phyloP scores from a whole-genome alignment of 768 basidiomycete species.

The Naematelia aurantialba region DNA sequence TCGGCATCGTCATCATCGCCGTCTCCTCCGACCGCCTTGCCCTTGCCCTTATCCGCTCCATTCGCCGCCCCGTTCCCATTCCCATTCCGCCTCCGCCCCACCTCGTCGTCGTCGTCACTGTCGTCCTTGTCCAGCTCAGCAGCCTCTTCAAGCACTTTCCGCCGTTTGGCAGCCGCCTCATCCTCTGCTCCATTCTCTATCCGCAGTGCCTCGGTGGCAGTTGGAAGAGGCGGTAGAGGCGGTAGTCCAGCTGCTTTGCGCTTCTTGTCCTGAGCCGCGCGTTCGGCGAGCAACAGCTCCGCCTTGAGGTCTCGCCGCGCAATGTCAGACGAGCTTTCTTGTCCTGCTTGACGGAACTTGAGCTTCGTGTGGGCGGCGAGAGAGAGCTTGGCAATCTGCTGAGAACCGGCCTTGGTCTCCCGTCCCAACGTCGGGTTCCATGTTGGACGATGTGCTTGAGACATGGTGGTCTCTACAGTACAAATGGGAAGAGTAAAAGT shows the following conservation, averaged over 20 bases:
- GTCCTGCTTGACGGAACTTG: conserved; percentile 94
- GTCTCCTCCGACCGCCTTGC: conserved; percentile 49
- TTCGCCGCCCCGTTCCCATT: conserved; percentile 15
- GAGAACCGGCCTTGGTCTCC: conserved; percentile 85
- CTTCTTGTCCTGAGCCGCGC: conserved; percentile 84
- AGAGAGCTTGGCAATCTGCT: conserved; percentile 87
- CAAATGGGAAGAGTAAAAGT: background rate
- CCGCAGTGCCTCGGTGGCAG: conserved; percentile 54
- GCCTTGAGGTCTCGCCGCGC: conserved; percentile 72
- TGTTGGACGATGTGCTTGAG: conserved; percentile 52
- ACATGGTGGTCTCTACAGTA: conserved; percentile 30
- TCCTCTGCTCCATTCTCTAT: conserved; percentile 59
- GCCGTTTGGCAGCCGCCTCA: conserved; percentile 68
- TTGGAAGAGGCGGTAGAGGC: conserved; percentile 35
- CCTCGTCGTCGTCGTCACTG: conserved; percentile 62
- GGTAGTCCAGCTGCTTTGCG: conserved; percentile 77
- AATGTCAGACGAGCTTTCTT: conserved; percentile 75
- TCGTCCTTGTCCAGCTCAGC: conserved; percentile 87
- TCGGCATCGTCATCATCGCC: conserved; percentile 49
- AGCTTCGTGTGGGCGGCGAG: conserved; percentile 95
- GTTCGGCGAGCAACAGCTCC: conserved; percentile 78
- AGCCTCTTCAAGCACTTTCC: conserved; percentile 82
- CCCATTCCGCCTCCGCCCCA: conserved; percentile 20
- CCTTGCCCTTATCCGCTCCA: conserved; percentile 51
- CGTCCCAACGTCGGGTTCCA: conserved; percentile 95